Base-by-base conservation (phyloP, 2,329 filamentous ascomycete species). In the Fusarium sp. region DNA sequence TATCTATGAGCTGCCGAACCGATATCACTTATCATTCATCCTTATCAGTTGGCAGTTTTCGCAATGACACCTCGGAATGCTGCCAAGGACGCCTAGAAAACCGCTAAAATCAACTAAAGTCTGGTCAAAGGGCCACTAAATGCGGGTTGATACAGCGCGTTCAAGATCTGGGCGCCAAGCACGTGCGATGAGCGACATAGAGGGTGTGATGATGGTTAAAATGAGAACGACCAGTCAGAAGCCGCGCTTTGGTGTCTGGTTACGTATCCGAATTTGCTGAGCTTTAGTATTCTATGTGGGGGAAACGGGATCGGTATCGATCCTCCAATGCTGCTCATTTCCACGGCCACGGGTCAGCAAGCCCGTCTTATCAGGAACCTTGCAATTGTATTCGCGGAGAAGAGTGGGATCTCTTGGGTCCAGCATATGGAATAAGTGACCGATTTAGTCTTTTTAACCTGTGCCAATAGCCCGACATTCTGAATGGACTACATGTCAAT, bases 181-280 rank as follows among this genome's bases (percentile, higher is more conserved):
- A 66, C 53, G 48, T 60, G 59, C 57, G 28, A 58, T 49, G 54
- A 55, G 24, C 26, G 36, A 52, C 42, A 60, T 11, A 45, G 45
- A 44, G 58, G 62, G 58, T 57, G 60, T 60, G 58, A 58, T 55
- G 59, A 49, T 58, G 55, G 54, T 43, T 44, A 44, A 58, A 54
- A 18, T 11, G 17, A 22, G 24, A 18, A 38, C 36, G 40, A 40
- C 74, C 74, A 76, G 70, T 76, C 31, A 76, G 68, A 73, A 55
- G 60, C 51, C 63, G 44, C 42, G n/a, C 51, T 53, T 17, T 48
- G 22, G 36, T 52, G 51, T 58, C 39, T 72, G 60, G 64, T 79
- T 80, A 80, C 78, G 77, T 79, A 79, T 76, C 78, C 73, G 69
- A 75, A 80, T 78, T 79, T 78, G 76, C 66, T 78, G 75, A 75